phyloP scores from a whole-genome alignment of 2,329 filamentous ascomycete species.

The Aspergillus intermedius region DNA sequence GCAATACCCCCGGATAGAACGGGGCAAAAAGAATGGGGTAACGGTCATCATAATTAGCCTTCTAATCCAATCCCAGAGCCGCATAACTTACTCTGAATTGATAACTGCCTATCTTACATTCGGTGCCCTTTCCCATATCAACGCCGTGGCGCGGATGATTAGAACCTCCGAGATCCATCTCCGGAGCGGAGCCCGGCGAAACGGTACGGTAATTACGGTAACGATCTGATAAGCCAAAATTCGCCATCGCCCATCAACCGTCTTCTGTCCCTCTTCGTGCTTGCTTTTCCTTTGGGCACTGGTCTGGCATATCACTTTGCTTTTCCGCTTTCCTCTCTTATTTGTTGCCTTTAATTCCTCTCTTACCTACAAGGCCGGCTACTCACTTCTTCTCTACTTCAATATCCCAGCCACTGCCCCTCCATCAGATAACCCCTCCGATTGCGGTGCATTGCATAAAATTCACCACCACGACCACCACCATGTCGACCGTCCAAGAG shows the following conservation, averaged over 20 bases:
- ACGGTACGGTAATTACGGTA: not conserved
- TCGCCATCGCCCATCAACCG: conserved; percentile 13
- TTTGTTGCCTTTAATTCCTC: not conserved
- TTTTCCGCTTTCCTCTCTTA: not conserved
- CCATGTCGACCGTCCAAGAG: conserved; percentile 71
- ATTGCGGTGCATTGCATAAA: not conserved
- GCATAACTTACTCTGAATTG: too few relatives aligned
- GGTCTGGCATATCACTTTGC: not conserved
- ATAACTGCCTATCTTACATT: too few relatives aligned
- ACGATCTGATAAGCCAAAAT: conserved; percentile 30
- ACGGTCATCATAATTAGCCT: too few relatives aligned
- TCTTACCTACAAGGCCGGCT: not conserved
- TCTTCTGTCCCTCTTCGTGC: conserved; percentile 1
- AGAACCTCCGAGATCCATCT: conserved; percentile 1
- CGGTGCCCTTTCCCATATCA: not conserved
- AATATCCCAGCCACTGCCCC: conserved; percentile 49
- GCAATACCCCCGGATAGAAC: too few relatives aligned
- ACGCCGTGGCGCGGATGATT: not conserved
- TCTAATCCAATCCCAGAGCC: too few relatives aligned
- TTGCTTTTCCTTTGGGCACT: not conserved
- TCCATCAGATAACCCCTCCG: conserved; percentile 25
- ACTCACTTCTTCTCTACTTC: not conserved
- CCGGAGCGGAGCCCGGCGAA: not conserved
- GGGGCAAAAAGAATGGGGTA: too few relatives aligned
- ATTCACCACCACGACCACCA: conserved; percentile 12